Conservation (phyloP, 768 basidiomycete species). For the Lentinula sp. region DNA sequence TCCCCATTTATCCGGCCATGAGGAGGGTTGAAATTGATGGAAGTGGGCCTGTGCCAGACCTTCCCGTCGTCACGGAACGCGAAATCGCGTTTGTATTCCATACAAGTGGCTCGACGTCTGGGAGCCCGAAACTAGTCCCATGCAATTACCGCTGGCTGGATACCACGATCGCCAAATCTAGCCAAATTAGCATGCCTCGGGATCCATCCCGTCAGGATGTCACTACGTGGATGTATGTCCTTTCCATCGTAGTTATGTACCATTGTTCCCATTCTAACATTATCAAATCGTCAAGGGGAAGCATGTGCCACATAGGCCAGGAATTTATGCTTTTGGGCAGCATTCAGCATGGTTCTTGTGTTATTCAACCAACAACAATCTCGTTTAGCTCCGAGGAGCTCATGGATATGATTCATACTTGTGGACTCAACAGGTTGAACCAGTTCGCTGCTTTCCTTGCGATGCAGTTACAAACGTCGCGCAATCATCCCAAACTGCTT, state of each 20-base stretch:
- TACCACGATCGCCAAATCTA: constrained; percentile 55
- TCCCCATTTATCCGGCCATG: constrained; percentile 33
- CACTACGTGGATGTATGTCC: constrained; percentile 58
- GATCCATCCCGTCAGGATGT: constrained; percentile 57
- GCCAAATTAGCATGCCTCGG: constrained; percentile 41
- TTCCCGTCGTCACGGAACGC: constrained; percentile 22
- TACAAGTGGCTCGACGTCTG: constrained; percentile 80
- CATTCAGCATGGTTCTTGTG: constrained; percentile 52
- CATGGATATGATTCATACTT: constrained; percentile 44
- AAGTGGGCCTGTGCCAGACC: constrained; percentile 29
- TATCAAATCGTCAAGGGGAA: constrained; percentile 31
- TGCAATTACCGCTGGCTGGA: constrained; percentile 65
- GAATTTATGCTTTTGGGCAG: constrained; percentile 37
- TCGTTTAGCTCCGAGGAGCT: constrained; percentile 49
- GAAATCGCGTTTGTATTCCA: constrained; percentile 61
- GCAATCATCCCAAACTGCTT: constrained; percentile 39
- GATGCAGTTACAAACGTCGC: constrained; percentile 40
- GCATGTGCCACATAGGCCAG: constrained; percentile 53
- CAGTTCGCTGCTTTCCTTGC: constrained; percentile 53
- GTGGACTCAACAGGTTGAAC: constrained; percentile 48
- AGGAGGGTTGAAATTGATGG: constrained; percentile 22
- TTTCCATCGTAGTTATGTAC: background rate
- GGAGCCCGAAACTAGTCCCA: constrained; percentile 73
- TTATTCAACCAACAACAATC: constrained; percentile 50
- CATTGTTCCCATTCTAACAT: background rate